Conservation (phyloP, 306 rosid genomes). For the Malus sylvestris region DNA sequence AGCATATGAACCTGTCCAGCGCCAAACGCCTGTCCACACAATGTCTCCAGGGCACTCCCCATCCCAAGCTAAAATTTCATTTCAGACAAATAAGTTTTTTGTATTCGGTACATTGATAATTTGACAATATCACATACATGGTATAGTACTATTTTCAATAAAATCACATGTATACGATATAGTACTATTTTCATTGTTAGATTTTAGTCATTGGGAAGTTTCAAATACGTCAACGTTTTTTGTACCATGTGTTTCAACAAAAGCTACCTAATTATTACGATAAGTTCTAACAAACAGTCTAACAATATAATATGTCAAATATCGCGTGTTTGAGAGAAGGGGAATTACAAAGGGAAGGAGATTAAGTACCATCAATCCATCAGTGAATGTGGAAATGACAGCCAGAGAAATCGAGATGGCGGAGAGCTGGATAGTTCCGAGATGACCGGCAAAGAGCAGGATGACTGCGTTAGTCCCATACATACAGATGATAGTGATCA, state of each 20-base stretch:
- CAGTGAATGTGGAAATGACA: slow-evolving; percentile 55
- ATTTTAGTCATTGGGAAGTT: not conserved
- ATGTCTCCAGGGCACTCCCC: slow-evolving; percentile 81
- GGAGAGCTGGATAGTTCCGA: slow-evolving; percentile 59
- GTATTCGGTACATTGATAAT: not conserved
- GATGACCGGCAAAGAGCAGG: slow-evolving; percentile 58
- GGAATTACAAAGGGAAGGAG: not conserved
- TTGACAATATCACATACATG: too few species aligned
- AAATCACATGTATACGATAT: not conserved
- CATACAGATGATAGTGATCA: slow-evolving; percentile 24
- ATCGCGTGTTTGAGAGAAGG: not conserved
- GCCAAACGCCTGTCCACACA: slow-evolving; percentile 80
- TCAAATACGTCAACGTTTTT: not conserved
- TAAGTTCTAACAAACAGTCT: not conserved
- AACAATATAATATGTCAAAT: not conserved
- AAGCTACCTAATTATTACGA: too few species aligned
- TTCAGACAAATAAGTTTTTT: not conserved
- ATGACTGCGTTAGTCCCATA: slow-evolving; percentile 45
- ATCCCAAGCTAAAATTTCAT: slow-evolving; percentile 42
- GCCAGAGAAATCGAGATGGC: slow-evolving; percentile 55
- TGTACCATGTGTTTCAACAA: too few species aligned
- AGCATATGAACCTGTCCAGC: slow-evolving; percentile 69
- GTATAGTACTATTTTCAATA: not conserved
- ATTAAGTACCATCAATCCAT: slow-evolving; percentile 42
- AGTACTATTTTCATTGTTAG: not conserved